Evolutionary conservation across 257 asterid genomes (phyloP), one percentile per base, ranked within the genome.

Genomic region (Ehretia macrophylla): DNA sequence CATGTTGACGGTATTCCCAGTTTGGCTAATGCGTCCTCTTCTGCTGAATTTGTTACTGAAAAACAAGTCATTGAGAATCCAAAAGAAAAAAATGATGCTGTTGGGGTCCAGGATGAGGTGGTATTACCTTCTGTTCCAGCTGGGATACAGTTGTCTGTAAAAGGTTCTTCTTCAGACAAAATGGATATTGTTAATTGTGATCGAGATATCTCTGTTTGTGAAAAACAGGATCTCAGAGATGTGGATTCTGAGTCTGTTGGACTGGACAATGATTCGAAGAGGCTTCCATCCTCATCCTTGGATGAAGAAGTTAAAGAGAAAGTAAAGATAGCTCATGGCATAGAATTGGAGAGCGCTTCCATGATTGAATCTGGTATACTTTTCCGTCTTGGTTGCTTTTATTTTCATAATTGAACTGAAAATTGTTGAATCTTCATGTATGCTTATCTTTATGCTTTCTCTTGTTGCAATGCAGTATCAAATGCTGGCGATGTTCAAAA

Each of bases 381-480:
- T 23, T 62, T 37, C 21, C 11, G 11, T 22, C 27, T 52, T n/a
- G 55, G 12, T 46, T 53, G 51, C 35, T 23, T 58, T 18, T 56
- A 20, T 20, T 10, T 56, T 47, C 35, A 42, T 40, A 21, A 51
- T 68, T 54, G 51, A 56, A 48, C 51, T 21, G 48, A 58, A 52
- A 63, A 17, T 47, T 65, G 19, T 51, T 59, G 14, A 59, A 6
- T 20, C 8, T n/a, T 60, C 14, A 46, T 56, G 47, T 53, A 6
- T 12, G 16, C 14, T n/a, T 4, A 32, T 71, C 40, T 63, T 53
- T 62, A 35, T 47, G 63, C 46, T 60, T 42, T 44, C 39, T 64
- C 51, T n/a, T 37, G 56, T 63, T 73, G 37, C 65, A 58, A 69
- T 75, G 68, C 84, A 87, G 96, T 59, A 55, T 67, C 78, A 73